Evolutionary conservation across 2,329 filamentous ascomycete species (phyloP).

Genomic region (Lecanicillium sp.): DNA sequence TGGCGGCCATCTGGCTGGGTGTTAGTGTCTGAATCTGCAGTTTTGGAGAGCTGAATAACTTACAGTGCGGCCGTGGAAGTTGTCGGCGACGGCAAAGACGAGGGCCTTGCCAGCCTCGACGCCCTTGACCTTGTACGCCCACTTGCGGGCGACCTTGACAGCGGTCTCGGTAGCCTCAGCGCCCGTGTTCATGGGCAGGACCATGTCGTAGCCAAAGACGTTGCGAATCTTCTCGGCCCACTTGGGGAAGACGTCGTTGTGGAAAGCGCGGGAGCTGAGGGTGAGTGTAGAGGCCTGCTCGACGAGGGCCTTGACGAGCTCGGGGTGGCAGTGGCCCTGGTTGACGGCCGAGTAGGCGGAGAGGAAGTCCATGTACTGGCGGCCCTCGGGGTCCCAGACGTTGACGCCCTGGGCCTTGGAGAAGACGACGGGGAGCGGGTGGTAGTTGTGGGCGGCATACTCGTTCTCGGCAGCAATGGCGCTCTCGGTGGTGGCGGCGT

Average conservation of each 20-base stretch:
- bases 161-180: conserved; percentile 94
- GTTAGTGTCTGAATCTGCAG: conserved; percentile 1
- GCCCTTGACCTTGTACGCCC: conserved; percentile 94
- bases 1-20: conserved; percentile 68
- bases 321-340: conserved; percentile 95
- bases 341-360: conserved; percentile 98
- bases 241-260: conserved; percentile 96
- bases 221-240: conserved; percentile 89
- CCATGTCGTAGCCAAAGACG: conserved; percentile 95
- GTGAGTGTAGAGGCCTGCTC: conserved; percentile 88
- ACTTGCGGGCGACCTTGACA: conserved; percentile 93
- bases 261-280: conserved; percentile 88
- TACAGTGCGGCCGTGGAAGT: conserved; percentile 95
- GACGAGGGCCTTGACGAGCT: conserved; percentile 81
- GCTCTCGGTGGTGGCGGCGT: conserved; percentile 68
- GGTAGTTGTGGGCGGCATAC: conserved; percentile 96
- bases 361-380: conserved; percentile 93
- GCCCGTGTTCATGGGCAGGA: conserved; percentile 95
- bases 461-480: conserved; percentile 77
- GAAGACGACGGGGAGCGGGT: conserved; percentile 92
- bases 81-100: conserved; percentile 78
- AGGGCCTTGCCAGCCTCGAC: conserved; percentile 78
- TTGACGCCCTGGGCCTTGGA: conserved; percentile 74
- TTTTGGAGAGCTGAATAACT: conserved; percentile 24
- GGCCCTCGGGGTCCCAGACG: conserved; percentile 96